Evolutionary conservation across 164 flowering plant genomes (phyloP).

Genomic region (Akebia trifoliata): DNA sequence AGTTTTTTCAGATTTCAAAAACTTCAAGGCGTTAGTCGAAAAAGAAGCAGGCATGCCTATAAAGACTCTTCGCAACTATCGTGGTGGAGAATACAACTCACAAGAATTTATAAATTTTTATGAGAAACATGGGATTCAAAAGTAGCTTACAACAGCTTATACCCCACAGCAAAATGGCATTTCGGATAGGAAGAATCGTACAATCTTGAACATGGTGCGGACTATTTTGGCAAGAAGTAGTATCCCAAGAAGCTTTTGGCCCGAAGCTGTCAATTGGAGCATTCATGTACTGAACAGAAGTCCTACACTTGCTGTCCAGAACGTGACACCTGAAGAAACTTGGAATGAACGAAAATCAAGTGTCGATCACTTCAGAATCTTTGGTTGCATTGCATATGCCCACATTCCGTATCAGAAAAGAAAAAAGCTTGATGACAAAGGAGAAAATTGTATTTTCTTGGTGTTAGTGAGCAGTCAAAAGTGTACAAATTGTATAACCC

Average conservation of each 20-base stretch:
- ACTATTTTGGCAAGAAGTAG: too few species aligned
- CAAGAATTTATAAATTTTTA: too few species aligned
- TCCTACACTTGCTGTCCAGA: background rate
- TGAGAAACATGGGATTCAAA: background rate
- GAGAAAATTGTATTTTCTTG: too few species aligned
- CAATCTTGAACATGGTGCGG: too few species aligned
- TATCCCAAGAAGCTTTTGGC: too few species aligned
- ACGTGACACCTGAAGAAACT: background rate
- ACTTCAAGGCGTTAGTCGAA: too few species aligned
- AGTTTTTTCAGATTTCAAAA: too few species aligned
- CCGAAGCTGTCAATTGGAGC: constrained; percentile 1
- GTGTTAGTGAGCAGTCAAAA: too few species aligned
- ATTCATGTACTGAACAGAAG: background rate
- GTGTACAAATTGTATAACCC: too few species aligned
- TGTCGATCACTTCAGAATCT: background rate
- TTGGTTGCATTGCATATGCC: background rate
- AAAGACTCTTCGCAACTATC: background rate
- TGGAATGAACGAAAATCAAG: background rate
- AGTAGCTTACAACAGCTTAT: background rate
- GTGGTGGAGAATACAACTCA: too few species aligned
- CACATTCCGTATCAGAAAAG: background rate
- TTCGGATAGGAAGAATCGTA: too few species aligned
- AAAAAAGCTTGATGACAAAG: background rate
- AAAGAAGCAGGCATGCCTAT: background rate
- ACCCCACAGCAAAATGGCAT: background rate